These are phyloP conservation scores for Cicer pinnatifidum DNA, from an alignment of 306 rosid species.

Conservation along the genomic window DNA sequence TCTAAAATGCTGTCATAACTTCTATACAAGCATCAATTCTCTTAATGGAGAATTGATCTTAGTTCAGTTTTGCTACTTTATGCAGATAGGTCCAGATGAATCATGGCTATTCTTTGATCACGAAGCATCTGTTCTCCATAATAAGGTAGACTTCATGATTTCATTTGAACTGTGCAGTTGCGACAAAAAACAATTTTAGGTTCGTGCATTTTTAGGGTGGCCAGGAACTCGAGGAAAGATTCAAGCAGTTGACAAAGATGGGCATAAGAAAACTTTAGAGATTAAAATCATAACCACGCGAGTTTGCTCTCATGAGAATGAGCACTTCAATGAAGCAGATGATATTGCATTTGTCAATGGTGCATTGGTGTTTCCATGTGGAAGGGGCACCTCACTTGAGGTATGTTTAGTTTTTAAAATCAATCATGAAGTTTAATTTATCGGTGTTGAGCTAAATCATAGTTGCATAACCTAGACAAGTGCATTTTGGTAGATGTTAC, in stretches of 20 bases:
- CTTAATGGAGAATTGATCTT: background rate
- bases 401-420: constrained; percentile 38
- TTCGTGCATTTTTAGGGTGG: constrained; percentile 99
- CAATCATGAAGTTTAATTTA: too few relatives aligned
- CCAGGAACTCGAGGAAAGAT: constrained; percentile 88
- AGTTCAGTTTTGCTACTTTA: constrained; percentile 35
- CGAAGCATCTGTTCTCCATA: constrained; percentile 74
- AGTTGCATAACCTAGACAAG: too few relatives aligned
- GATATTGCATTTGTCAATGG: constrained; percentile 60
- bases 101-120: constrained; percentile 78
- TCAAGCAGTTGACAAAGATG: constrained; percentile 55
- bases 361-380: constrained; percentile 79
- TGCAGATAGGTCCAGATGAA: constrained; percentile 77
- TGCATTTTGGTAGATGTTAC: too few relatives aligned
- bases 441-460: too few relatives aligned
- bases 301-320: constrained; percentile 51
- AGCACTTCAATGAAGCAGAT: constrained; percentile 52
- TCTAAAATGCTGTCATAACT: background rate
- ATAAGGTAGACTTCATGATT: constrained; percentile 64
- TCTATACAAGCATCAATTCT: constrained; percentile 4
- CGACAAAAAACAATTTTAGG: constrained; percentile 66
- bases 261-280: constrained; percentile 59
- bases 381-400: constrained; percentile 70
- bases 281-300: constrained; percentile 79
- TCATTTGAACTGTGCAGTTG: constrained; percentile 48